phyloP scores from a whole-genome alignment of 345 rosid genomes.

The Crucihimalaya himalaica region DNA sequence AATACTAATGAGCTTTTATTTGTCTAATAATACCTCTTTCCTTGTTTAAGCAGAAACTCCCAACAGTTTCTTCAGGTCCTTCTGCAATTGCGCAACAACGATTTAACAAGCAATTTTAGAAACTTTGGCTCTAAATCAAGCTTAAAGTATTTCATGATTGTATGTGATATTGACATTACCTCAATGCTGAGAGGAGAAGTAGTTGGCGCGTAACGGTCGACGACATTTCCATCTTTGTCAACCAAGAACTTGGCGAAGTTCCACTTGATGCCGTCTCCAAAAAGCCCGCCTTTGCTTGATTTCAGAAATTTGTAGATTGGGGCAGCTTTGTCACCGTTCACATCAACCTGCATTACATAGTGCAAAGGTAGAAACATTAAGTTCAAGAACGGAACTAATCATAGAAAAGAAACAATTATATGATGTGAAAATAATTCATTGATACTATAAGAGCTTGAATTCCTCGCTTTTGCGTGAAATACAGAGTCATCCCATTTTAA shows the following conservation, averaged over 20 bases:
- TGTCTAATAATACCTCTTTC: background rate
- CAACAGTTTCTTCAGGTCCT: slow-evolving; percentile 71
- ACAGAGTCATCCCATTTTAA: background rate
- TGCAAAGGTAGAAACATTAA: background rate
- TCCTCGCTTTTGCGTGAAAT: background rate
- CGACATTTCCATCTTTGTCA: slow-evolving; percentile 73
- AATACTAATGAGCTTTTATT: slow-evolving; percentile 32
- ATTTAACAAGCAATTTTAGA: slow-evolving; percentile 1
- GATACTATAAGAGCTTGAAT: background rate
- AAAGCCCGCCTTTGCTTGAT: slow-evolving; percentile 76
- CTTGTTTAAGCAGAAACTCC: slow-evolving; percentile 38
- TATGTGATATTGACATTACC: slow-evolving; percentile 41
- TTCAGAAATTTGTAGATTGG: slow-evolving; percentile 88
- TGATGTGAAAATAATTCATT: background rate
- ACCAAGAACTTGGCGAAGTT: slow-evolving; percentile 86
- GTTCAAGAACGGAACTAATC: background rate
- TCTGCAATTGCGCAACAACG: slow-evolving; percentile 48
- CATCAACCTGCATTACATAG: slow-evolving; percentile 60
- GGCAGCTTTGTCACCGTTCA: slow-evolving; percentile 72
- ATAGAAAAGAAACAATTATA: background rate
- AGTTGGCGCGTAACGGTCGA: slow-evolving; percentile 88
- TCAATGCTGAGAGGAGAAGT: slow-evolving; percentile 91
- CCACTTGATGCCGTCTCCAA: slow-evolving; percentile 83
- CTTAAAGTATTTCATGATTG: background rate
- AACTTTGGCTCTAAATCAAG: background rate